phyloP scores from a whole-genome alignment of 768 basidiomycete species.

The Boletus subparvulus region DNA sequence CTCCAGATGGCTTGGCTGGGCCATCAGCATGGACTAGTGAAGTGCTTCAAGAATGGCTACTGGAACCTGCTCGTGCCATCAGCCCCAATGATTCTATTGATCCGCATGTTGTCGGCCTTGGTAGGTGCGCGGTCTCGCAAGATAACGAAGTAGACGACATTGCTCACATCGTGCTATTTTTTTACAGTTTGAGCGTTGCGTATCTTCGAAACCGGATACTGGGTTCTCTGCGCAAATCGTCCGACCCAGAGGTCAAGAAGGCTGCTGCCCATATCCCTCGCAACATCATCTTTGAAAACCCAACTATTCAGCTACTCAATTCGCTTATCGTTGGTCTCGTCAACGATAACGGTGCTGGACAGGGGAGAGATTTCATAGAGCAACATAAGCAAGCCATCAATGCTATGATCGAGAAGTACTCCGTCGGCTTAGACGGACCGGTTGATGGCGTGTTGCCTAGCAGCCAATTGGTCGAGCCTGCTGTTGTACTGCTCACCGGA shows the following conservation, averaged over 20 bases:
- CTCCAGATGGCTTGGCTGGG: constrained; percentile 19
- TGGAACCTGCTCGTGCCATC: constrained; percentile 22
- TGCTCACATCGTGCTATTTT: not conserved
- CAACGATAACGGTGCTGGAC: not conserved
- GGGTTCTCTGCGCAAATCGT: constrained; percentile 31
- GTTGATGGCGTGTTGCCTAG: constrained; percentile 9
- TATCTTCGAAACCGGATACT: constrained; percentile 26
- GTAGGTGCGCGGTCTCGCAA: constrained; percentile 28
- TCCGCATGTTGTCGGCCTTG: constrained; percentile 32
- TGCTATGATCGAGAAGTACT: constrained; percentile 43
- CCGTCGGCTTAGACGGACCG: constrained; percentile 13
- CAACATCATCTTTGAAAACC: constrained; percentile 39
- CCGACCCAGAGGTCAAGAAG: constrained; percentile 28
- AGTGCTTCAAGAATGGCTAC: constrained; percentile 27
- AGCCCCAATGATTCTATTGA: constrained; percentile 7
- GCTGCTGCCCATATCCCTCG: constrained; percentile 26
- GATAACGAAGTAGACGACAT: too few relatives aligned
- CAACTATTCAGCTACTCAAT: constrained; percentile 39
- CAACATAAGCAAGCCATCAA: constrained; percentile 29
- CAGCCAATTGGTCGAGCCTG: constrained; percentile 2
- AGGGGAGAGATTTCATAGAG: not conserved
- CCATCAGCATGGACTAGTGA: constrained; percentile 28
- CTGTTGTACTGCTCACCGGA: constrained; percentile 40
- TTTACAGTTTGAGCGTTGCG: constrained; percentile 30
- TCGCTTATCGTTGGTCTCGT: constrained; percentile 17